Conservation (phyloP, 768 basidiomycete species). For the Tulasnella sp. region DNA sequence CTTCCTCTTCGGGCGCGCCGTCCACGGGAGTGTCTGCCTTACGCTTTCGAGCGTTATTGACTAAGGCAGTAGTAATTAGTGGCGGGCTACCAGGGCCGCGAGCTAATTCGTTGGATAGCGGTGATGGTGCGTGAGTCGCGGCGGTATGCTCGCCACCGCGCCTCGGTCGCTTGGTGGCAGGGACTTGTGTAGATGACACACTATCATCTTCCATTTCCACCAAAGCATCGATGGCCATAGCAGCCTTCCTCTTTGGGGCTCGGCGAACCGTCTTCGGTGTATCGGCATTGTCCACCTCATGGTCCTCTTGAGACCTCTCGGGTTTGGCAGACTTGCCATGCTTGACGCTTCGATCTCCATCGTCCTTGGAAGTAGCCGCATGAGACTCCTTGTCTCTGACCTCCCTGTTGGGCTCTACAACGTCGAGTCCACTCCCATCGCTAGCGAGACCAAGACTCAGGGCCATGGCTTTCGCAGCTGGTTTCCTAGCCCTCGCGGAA, state of each 20-base stretch:
- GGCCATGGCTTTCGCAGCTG: slow-evolving; percentile 14
- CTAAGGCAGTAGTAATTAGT: not conserved
- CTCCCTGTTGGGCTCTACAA: not conserved
- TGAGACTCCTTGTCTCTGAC: not conserved
- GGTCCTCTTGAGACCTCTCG: not conserved
- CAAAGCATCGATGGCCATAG: not conserved
- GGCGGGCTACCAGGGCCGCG: not conserved
- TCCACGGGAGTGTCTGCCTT: not conserved
- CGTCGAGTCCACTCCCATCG: slow-evolving; percentile 14
- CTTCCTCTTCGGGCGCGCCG: not conserved
- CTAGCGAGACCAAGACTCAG: slow-evolving; percentile 7
- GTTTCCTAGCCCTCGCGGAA: slow-evolving; percentile 9
- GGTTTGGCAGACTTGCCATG: not conserved
- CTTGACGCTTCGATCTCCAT: slow-evolving; percentile 1
- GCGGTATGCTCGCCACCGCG: not conserved
- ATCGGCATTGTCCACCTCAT: too few species aligned
- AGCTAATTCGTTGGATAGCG: slow-evolving; percentile 5
- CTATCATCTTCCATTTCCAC: not conserved
- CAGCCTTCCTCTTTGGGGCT: slow-evolving; percentile 9
- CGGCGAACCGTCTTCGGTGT: slow-evolving; percentile 1
- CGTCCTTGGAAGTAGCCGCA: not conserved
- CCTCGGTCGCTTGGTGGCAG: slow-evolving; percentile 5
- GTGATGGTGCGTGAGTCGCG: slow-evolving; percentile 8
- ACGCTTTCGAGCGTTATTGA: not conserved
- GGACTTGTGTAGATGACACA: not conserved